These are phyloP conservation scores for Quillaja saponaria DNA, from an alignment of 306 rosid genomes.

Conservation along the genomic window DNA sequence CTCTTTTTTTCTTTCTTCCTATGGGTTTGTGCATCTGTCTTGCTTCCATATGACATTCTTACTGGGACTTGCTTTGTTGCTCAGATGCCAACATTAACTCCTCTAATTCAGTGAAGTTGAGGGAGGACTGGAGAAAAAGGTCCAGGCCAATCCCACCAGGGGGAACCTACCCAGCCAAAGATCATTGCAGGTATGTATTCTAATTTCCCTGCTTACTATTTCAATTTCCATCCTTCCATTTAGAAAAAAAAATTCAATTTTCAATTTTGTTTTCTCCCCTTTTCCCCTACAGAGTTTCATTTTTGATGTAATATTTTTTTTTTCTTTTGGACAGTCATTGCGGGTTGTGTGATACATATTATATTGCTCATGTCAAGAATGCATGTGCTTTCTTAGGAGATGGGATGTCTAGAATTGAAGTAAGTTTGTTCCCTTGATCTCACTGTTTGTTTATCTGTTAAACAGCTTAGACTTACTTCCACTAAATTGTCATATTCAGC, in stretches of 20 bases:
- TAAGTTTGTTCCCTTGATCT: conserved; percentile 35
- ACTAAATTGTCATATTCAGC: no score
- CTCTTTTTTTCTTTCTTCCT: conserved; percentile 7
- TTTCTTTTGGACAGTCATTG: conserved; percentile 58
- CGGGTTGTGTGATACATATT: conserved; percentile 95
- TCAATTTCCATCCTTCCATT: not conserved
- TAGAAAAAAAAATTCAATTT: not conserved
- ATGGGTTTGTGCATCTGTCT: not conserved
- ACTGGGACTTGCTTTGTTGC: not conserved
- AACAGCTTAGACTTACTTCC: no score
- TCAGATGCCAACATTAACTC: conserved; percentile 46
- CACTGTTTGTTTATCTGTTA: not conserved
- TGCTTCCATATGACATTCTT: not conserved
- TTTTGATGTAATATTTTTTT: conserved; percentile 1
- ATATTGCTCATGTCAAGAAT: conserved; percentile 91
- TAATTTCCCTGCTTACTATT: conserved; percentile 5
- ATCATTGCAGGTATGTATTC: conserved; percentile 74
- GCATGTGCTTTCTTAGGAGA: conserved; percentile 99
- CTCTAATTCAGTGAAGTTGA: conserved; percentile 48
- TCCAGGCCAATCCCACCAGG: conserved; percentile 89
- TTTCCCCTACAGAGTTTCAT: conserved; percentile 4
- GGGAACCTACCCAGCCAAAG: conserved; percentile 92
- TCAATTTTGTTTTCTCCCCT: not conserved
- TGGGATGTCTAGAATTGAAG: conserved; percentile 96
- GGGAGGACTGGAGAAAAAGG: conserved; percentile 83